Evolutionary conservation across 768 basidiomycete species (phyloP).

Genomic region (Crepidotus variabilis): DNA sequence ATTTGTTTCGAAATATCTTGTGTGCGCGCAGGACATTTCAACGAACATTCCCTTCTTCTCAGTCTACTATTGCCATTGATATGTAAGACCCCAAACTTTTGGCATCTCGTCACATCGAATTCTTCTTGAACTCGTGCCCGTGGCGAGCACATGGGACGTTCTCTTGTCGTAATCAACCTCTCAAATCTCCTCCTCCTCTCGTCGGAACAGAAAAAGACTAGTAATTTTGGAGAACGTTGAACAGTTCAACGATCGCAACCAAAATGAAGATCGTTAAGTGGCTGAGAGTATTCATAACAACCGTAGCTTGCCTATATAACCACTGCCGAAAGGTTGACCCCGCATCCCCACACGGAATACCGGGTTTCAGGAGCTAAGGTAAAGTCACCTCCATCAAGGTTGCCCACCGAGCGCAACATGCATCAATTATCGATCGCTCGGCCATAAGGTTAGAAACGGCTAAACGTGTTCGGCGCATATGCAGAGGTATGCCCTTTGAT

Average conservation of each 20-base stretch:
- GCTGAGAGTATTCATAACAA: background rate
- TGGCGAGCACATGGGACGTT: no score
- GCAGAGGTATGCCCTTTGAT: slow-evolving; percentile 32
- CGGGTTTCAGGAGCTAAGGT: background rate
- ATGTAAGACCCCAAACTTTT: no score
- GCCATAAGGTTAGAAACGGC: slow-evolving; percentile 44
- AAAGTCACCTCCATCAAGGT: background rate
- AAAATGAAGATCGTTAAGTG: background rate
- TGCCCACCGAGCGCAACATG: slow-evolving; percentile 34
- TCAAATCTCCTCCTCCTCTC: no score
- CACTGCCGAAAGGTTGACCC: background rate
- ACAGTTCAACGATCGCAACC: background rate
- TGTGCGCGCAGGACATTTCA: no score
- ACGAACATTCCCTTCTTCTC: no score
- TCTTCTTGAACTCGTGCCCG: no score
- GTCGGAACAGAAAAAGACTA: no score
- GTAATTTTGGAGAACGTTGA: no score
- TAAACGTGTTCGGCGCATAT: slow-evolving; percentile 36
- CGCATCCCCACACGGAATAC: no score
- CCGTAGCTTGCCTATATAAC: background rate
- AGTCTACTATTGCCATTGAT: no score
- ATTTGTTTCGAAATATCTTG: background rate
- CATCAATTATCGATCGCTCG: slow-evolving; percentile 55
- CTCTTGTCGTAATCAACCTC: no score
- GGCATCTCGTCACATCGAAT: no score